These are phyloP conservation scores for Colletotrichum gloeosporioides DNA, from an alignment of 2,329 filamentous ascomycete species.

Conservation along the genomic window DNA sequence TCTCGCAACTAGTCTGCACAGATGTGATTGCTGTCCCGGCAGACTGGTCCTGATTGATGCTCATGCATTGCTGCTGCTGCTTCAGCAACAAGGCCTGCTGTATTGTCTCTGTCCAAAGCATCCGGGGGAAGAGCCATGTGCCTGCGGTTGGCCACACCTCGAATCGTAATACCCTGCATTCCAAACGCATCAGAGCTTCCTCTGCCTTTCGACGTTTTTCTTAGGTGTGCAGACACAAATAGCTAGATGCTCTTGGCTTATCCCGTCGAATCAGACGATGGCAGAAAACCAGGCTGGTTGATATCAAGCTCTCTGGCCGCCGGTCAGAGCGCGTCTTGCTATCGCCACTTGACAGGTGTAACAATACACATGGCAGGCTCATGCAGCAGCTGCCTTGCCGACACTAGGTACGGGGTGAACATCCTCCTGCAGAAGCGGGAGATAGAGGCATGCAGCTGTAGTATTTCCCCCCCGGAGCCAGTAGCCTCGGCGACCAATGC, in stretches of 20 bases:
- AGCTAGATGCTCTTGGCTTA: neutral
- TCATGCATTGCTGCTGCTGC: neutral
- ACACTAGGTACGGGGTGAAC: too few relatives aligned
- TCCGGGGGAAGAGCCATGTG: neutral
- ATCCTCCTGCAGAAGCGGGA: neutral
- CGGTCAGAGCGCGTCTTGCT: too few relatives aligned
- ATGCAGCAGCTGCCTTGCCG: too few relatives aligned
- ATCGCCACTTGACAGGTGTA: too few relatives aligned
- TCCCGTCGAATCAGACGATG: neutral
- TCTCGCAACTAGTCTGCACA: neutral
- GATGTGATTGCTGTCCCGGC: neutral
- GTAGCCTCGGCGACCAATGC: neutral
- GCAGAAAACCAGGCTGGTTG: neutral
- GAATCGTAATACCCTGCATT: fast-evolving
- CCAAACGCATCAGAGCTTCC: fast-evolving
- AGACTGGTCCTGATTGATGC: neutral
- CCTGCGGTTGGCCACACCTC: neutral
- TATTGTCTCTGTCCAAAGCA: neutral
- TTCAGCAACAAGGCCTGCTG: neutral
- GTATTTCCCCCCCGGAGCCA: neutral
- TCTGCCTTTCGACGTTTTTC: neutral
- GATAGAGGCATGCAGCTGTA: neutral
- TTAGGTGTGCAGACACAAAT: fast-evolving
- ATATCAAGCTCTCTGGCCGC: neutral
- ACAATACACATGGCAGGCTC: too few relatives aligned